Base-by-base conservation (phyloP, 2,329 filamentous ascomycete genomes). In the Ophiostoma ulmi region DNA sequence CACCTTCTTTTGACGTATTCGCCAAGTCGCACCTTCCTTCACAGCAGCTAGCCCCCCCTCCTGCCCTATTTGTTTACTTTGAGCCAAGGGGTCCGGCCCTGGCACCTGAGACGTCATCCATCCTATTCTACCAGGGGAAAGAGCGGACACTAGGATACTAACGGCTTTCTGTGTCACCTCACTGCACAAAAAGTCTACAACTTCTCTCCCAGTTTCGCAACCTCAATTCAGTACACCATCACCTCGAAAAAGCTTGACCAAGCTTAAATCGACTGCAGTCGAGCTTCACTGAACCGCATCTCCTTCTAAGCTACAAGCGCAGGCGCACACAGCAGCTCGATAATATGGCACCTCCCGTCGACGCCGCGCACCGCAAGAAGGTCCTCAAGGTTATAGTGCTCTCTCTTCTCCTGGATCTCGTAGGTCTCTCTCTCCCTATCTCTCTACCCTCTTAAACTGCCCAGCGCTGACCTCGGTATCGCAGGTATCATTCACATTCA, bases 401-500 rank as follows among this genome's bases (percentile, higher is more conserved):
- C 73, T 97, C 94, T 70, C 84, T 98, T 58, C 85, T 98, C 20
- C 85, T 98, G 14, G 94, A 98, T 80, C 81, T 98, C 81, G 94
- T 97, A 86, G 74, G 87, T 79, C 68, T 63, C 6, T 39, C 65
- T 70, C 55, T 17, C 22, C 52, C 20, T 35, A 26, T 11, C 17
- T 14, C 35, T 55, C 55, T 44, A 44, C 39, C 39, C 11, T 58
- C n/a, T 11, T 5, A n/a, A 10, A 17, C 11, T 64, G 35, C 14
- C 64, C 2, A 6, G 10, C 14, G 17, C 48, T 68, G 31, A 70
- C 8, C 52, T 26, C 22, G 1, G 20, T 64, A 71, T 70, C 64
- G 65, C 74, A 97, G 94, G 92, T 98, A 77, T 97, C 94, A 70
- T 99, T 99, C 80, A 99, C 95, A 39, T 97, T 99, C 79, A 98